A percentile compares a stretch with the other conserved stretches of the same genome.
Conservation (phyloP, 108 stramenopile species). For the Fragilaria crotonensis region DNA sequence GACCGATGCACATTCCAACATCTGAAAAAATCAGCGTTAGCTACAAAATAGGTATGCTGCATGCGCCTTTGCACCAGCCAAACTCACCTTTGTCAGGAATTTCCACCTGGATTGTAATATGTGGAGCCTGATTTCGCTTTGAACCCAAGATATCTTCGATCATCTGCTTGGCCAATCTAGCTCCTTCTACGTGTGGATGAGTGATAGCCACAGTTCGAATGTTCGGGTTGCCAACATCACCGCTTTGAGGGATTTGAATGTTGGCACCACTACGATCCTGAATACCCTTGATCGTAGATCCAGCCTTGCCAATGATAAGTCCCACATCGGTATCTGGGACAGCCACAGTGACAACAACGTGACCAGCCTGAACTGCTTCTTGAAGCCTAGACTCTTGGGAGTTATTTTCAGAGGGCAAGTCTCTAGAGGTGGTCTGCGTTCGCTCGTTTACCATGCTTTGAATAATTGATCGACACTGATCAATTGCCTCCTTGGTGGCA, state of each 20-base stretch:
- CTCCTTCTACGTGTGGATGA: slow-evolving; percentile 69
- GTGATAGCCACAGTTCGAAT: slow-evolving; percentile 77
- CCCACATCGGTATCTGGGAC: slow-evolving; percentile 91
- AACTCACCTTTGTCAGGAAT: slow-evolving; percentile 3
- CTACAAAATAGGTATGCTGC: too few species aligned
- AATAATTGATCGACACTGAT: slow-evolving; percentile 69
- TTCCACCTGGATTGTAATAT: slow-evolving; percentile 1
- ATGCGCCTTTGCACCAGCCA: not conserved
- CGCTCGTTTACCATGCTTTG: slow-evolving; percentile 74
- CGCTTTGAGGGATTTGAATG: slow-evolving; percentile 88
- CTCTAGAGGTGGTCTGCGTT: slow-evolving; percentile 30
- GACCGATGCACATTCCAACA: slow-evolving; percentile 86
- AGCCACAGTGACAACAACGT: slow-evolving; percentile 58
- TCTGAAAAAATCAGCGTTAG: too few species aligned
- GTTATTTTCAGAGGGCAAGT: not conserved
- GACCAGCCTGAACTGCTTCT: slow-evolving; percentile 66
- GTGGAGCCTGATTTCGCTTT: slow-evolving; percentile 5
- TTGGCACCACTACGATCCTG: slow-evolving; percentile 87
- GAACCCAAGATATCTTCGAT: slow-evolving; percentile 19
- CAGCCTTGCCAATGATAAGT: slow-evolving; percentile 96
- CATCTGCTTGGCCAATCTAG: slow-evolving; percentile 53
- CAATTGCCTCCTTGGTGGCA: slow-evolving; percentile 55
- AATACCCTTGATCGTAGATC: slow-evolving; percentile 84
- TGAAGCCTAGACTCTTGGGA: slow-evolving; percentile 18
- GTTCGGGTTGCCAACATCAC: slow-evolving; percentile 56